These are phyloP conservation scores for Hypoxylon sp. DNA, from an alignment of 2,329 filamentous ascomycete species.

Conservation along the genomic window DNA sequence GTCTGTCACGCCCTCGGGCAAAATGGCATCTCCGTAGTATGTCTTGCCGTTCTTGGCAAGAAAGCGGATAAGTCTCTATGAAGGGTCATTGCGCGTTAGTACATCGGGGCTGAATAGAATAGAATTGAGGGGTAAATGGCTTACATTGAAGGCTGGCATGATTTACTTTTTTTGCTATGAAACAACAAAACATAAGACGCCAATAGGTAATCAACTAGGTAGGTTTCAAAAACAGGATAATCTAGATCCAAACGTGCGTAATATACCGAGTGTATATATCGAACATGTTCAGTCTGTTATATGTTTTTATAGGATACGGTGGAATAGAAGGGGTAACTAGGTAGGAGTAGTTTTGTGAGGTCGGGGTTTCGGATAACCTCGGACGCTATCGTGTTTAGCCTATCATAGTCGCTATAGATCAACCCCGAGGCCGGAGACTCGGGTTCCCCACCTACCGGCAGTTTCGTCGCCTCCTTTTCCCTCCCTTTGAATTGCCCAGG, in stretches of 20 bases:
- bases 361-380: conserved; percentile 44
- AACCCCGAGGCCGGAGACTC: conserved; percentile 43
- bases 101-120: neutral
- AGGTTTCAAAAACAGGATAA: neutral
- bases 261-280: conserved; percentile 32
- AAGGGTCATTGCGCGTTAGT: conserved; percentile 4
- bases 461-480: conserved; percentile 36
- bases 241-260: conserved; percentile 5
- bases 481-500: conserved; percentile 12
- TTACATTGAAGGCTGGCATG: conserved; percentile 44
- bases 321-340: conserved; percentile 10
- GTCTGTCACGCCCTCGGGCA: conserved; percentile 72
- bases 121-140: conserved; percentile 30
- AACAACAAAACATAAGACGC: neutral
- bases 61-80: conserved; percentile 79
- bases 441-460: conserved; percentile 44
- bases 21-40: conserved; percentile 82
- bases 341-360: conserved; percentile 7
- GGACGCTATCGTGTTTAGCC: conserved; percentile 42
- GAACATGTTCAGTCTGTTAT: conserved; percentile 16
- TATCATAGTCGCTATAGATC: conserved; percentile 32
- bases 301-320: conserved; percentile 28
- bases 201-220: neutral
- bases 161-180: conserved; percentile 8
- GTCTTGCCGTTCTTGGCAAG: conserved; percentile 77